These are phyloP conservation scores for Suhomyces xylopsoci DNA, from an alignment of 805 yeast genomes.

Conservation along the genomic window DNA sequence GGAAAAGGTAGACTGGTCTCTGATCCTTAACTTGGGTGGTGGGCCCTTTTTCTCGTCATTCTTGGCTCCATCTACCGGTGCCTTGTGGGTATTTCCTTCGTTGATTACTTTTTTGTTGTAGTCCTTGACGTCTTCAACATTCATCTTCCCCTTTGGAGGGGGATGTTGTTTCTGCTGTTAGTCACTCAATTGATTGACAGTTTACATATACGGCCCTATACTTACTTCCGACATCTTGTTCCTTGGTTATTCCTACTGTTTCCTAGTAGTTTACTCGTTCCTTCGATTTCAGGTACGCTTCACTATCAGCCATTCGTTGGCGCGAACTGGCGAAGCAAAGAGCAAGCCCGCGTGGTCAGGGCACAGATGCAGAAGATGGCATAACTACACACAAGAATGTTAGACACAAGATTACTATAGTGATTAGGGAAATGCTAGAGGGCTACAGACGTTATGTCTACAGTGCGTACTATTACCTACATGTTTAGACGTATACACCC, in stretches of 20 bases:
- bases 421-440: not conserved
- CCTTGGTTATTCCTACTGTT: not conserved
- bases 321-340: not conserved
- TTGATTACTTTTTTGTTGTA: slow-evolving; percentile 11
- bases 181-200: not conserved
- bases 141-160: slow-evolving; percentile 3
- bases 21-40: slow-evolving; percentile 17
- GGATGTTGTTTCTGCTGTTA: not conserved
- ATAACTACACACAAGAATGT: not conserved
- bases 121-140: slow-evolving; percentile 12
- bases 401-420: not conserved
- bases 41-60: slow-evolving; percentile 6
- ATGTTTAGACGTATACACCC: not conserved
- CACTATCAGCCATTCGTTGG: not conserved
- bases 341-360: not conserved
- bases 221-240: not conserved
- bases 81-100: slow-evolving; percentile 8
- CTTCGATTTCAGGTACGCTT: not conserved
- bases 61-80: slow-evolving; percentile 16
- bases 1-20: slow-evolving; percentile 34
- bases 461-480: not conserved
- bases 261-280: not conserved
- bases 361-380: not conserved
- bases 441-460: not conserved
- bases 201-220: not conserved